Evolutionary conservation across 768 basidiomycete genomes (phyloP), one percentile per base, ranked within the genome.

Genomic region (Kwoniella mangroviensis): DNA sequence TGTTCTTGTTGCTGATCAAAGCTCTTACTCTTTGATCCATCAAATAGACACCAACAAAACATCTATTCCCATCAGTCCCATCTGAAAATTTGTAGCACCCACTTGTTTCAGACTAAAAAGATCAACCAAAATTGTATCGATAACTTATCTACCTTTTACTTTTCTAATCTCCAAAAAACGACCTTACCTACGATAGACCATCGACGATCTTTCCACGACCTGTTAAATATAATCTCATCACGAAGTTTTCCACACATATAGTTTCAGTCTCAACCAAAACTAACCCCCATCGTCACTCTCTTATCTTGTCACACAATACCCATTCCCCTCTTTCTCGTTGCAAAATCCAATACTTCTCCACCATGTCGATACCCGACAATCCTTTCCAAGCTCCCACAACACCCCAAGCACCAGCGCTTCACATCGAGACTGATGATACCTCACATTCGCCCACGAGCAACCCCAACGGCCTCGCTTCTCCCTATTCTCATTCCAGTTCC

Each of bases 341-440:
- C 56, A 54, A 13, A 51, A 15, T 22, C 26, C 17, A 13, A 45
- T 21, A 24, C 15, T 22, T n/a, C 17, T 41, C 21, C 74, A 69
- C 56, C 66, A 82, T 82, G 81, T 81, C 79, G 2, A 78, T 82
- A 26, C 79, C 81, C n/a, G 81, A 82, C 68, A 77, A 82, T 59
- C 81, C 81, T 1, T 82, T 82, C 74, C 63, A 58, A 63, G 40
- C 61, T 42, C 28, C 64, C 43, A 28, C 58, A 26, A 65, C 67
- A 42, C 71, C 64, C 49, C 63, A 53, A 15, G 61, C 67, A 12
- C 72, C 67, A 13, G 66, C 68, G 22, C 59, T 70, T 19, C 67
- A 75, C 12, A 68, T 72, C 55, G 42, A 70, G 21, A 65, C 64
- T 12, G 52, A 59, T 24, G 21, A 34, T 34, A 28, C 56, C 43